A percentile compares a stretch with the other conserved stretches of the same genome.
These are phyloP conservation scores for Colletotrichum chrysophilum DNA, from an alignment of 2,329 filamentous ascomycete genomes.

Conservation along the genomic window DNA sequence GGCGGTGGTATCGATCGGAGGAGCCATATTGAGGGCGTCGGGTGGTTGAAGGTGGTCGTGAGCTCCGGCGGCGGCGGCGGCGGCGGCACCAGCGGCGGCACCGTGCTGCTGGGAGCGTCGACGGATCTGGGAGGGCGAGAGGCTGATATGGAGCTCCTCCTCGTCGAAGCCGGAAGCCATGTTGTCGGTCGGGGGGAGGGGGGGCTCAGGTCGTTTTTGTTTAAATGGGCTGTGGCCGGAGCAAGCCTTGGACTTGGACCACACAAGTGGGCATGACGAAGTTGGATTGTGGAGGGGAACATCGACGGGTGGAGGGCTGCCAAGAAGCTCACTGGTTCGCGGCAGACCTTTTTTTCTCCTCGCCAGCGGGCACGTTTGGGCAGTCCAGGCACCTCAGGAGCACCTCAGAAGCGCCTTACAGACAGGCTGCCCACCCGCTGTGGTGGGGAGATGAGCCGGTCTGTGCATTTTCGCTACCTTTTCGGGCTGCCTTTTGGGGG, in stretches of 20 bases:
- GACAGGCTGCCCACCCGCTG: not conserved
- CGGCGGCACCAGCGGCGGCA: slow-evolving; percentile 12
- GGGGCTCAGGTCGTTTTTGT: slow-evolving; percentile 17
- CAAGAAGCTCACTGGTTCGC: slow-evolving; percentile 19
- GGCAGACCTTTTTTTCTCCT: not conserved
- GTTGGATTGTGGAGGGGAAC: slow-evolving; percentile 23
- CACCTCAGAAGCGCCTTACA: not conserved
- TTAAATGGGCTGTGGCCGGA: slow-evolving; percentile 22
- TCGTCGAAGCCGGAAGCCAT: slow-evolving; percentile 73
- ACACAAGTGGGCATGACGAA: slow-evolving; percentile 23
- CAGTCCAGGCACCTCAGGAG: not conserved
- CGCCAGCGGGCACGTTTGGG: not conserved
- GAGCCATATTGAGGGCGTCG: slow-evolving; percentile 37
- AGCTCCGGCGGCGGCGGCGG: slow-evolving; percentile 24
- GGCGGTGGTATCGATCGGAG: slow-evolving; percentile 24
- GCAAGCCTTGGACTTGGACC: slow-evolving; percentile 20
- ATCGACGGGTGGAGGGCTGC: slow-evolving; percentile 14
- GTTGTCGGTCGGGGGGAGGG: slow-evolving; percentile 18
- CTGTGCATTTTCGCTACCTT: slow-evolving; percentile 3
- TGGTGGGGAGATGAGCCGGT: slow-evolving; percentile 4
- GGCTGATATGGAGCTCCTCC: slow-evolving; percentile 79
- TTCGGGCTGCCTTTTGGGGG: not conserved
- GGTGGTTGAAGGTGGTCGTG: slow-evolving; percentile 26
- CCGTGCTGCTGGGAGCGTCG: slow-evolving; percentile 37
- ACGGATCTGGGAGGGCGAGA: slow-evolving; percentile 62